Base-by-base conservation (phyloP, 768 basidiomycete genomes). In the Lactifluus rugatus region DNA sequence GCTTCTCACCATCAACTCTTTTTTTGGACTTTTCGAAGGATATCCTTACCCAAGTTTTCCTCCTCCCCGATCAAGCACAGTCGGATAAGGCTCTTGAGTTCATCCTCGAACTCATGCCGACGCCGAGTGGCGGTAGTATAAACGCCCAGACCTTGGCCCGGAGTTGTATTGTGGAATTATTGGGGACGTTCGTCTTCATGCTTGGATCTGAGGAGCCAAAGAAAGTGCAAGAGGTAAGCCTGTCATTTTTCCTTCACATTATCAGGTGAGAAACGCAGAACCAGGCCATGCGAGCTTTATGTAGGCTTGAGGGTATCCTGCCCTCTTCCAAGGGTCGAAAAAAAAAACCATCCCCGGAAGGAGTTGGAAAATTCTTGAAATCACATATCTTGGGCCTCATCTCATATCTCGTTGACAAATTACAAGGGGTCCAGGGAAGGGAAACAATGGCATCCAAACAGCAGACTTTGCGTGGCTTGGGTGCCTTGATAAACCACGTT, bases 381-480 rank as follows among this genome's bases (percentile, higher is more conserved):
- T 75, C 74, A 8, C 79, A 91, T 62, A 85, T 94, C 73, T 79
- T 96, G 6, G 94, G 89, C 1, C 76, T 97, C 54, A 84, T 97
- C 19, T 83, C 89, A 0, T 77, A 84, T 62, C 79, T 96, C 65
- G 94, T 89, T 64, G 90, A 93, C 32, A 82, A 87, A 71, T 71
- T 97, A 52, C 90, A 92, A 67, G 93, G 93, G 58, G 76, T 87
- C 1, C 81, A 84, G 23, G 89, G 88, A 5, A 91, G 87, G 70
- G 86, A 86, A 63, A 74, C 84, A 0, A 74, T 81, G 0, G 71
- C 73, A 9, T 76, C 77, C 34, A 97, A 96, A 71, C 78, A 79
- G 55, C 83, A 83, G 67, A 86, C 95, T 58, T 74, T 97, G 48
- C 80, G 87, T 25, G 85, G 89, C 61, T 72, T 96, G 39, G 91